Base-by-base conservation (phyloP, 306 rosid genomes). In the Coriaria nepalensis region DNA sequence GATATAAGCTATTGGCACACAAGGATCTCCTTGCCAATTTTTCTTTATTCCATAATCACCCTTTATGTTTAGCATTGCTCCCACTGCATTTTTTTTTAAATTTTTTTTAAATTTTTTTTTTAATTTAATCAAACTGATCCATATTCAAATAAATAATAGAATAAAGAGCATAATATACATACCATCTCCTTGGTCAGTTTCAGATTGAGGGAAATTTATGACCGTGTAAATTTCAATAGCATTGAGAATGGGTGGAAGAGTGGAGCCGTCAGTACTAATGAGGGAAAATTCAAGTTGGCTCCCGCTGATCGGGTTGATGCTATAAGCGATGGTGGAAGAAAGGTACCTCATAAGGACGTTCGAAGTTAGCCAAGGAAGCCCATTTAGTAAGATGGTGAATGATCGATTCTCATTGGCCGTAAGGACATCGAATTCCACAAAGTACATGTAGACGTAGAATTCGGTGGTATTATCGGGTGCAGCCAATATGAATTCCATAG, bases 191-290 rank as follows among this genome's bases (percentile, higher is more conserved):
- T 53, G 66, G 41, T 52, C 35, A n/a, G 83, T 72, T 50, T 66
- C 68, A 35, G n/a, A 13, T 2, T 72, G 55, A 12, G 57, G 43
- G 49, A 70, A 49, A 8, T 68, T 64, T 34, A 39, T 52, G 0
- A 34, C 40, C 4, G 37, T 0, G 49, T 72, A 79, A 44, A 76
- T 39, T 60, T 79, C 83, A 50, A 72, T 5, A 34, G 74, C 88
- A 47, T 80, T 80, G 40, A 80, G 54, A 29, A 80, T 71, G 4
- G 88, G 83, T 14, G 80, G 74, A 35, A 13, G 80, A 0, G 74
- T 70, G 10, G 80, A 76, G 35, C 45, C 56, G n/a, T 39, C 33
- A 32, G 57, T 47, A 37, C 50, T 53, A 35, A 36, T 5, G 13
- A 73, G 1, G 7, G 55, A 64, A 48, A 69, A 8, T 0, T 0